These are phyloP conservation scores for Sphagnum contortum DNA, from an alignment of 225 moss, liverwort and hornwort genomes.

Conservation along the genomic window DNA sequence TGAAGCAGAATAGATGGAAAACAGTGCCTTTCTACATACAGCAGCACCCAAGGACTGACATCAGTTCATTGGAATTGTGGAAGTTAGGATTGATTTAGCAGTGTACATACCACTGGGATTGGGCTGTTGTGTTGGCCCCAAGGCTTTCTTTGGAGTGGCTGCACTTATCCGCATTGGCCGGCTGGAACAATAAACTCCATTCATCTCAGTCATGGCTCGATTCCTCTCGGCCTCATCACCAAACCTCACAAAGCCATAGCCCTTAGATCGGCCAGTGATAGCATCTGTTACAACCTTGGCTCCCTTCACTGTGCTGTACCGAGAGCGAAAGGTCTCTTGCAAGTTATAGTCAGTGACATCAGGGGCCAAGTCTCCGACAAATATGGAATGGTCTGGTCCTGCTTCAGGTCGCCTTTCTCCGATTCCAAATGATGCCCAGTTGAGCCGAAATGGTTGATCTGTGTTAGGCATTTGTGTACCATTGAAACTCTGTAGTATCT, in stretches of 20 bases:
- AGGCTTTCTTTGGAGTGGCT: constrained; percentile 90
- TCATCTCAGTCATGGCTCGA: constrained; percentile 99
- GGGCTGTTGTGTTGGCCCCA: constrained; percentile 50
- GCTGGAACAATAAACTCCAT: constrained; percentile 93
- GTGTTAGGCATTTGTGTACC: constrained; percentile 95
- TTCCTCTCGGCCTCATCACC: constrained; percentile 98
- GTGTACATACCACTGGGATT: constrained; percentile 28
- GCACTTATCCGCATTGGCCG: constrained; percentile 98
- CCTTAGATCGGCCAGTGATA: constrained; percentile 93
- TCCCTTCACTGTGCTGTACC: constrained; percentile 94
- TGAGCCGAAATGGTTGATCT: constrained; percentile 91
- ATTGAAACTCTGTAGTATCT: constrained; percentile 82
- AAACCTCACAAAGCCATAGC: constrained; percentile 96
- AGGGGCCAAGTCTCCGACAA: constrained; percentile 93
- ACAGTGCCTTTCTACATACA: too few relatives aligned
- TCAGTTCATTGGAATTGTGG: too few relatives aligned
- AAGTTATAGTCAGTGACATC: constrained; percentile 98
- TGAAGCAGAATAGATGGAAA: too few relatives aligned
- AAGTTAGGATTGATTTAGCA: too few relatives aligned
- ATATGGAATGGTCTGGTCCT: constrained; percentile 94
- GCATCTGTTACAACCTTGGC: constrained; percentile 99
- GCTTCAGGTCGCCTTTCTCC: constrained; percentile 97
- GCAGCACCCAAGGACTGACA: too few relatives aligned
- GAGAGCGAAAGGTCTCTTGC: constrained; percentile 93
- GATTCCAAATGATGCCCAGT: constrained; percentile 96